These are phyloP conservation scores for Taphrina deformans DNA, from an alignment of 1,139 yeast genomes.

Conservation along the genomic window DNA sequence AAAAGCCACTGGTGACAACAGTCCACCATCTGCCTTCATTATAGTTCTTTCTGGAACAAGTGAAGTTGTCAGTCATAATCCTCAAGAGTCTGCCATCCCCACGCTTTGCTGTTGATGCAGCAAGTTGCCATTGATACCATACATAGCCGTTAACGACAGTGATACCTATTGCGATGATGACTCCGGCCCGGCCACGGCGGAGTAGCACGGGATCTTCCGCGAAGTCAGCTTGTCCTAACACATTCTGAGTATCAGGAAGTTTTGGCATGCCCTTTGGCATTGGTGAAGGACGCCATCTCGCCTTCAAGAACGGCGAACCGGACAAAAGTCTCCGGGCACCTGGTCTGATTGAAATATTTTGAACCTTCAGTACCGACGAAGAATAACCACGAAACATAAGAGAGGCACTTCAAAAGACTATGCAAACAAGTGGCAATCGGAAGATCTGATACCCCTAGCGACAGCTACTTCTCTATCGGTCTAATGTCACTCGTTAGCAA, in stretches of 20 bases:
- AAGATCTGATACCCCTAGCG: too few species aligned
- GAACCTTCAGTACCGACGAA: too few species aligned
- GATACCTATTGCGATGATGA: constrained; percentile 20
- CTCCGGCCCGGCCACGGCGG: constrained; percentile 20
- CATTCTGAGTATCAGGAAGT: background rate
- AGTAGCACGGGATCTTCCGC: background rate
- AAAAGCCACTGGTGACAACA: constrained; percentile 15
- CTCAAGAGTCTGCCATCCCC: background rate
- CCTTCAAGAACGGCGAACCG: background rate
- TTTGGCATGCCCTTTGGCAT: background rate
- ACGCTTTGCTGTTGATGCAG: constrained; percentile 2
- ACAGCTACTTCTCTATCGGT: too few species aligned
- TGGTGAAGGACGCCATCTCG: constrained; percentile 16
- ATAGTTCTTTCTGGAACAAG: constrained; percentile 11
- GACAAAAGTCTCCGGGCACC: background rate
- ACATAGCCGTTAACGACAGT: constrained; percentile 27
- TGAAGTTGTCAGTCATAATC: constrained; percentile 16
- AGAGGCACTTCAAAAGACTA: too few species aligned
- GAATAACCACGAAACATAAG: too few species aligned
- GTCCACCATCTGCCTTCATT: constrained; percentile 25
- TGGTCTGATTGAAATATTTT: too few species aligned
- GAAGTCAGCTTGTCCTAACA: background rate
- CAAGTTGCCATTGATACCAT: constrained; percentile 22
- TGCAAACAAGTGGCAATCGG: too few species aligned
- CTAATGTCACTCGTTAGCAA: too few species aligned